phyloP scores from a whole-genome alignment of 176 grass and related monocot species.

The Lolium rigidum region DNA sequence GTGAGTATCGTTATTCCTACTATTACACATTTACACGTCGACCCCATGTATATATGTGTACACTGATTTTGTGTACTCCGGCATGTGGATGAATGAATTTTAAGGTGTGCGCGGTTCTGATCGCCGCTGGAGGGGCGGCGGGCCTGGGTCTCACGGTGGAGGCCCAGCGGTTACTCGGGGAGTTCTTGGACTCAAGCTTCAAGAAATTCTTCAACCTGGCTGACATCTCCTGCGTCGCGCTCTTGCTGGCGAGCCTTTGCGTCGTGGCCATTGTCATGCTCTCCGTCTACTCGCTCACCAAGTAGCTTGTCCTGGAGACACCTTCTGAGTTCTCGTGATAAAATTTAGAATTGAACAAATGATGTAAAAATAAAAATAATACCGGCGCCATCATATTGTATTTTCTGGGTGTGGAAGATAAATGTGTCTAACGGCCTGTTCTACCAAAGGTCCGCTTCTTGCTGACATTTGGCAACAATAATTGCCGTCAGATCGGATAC shows the following conservation, averaged over 20 bases:
- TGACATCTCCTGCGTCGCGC: conserved; percentile 11
- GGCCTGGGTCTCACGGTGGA: not conserved
- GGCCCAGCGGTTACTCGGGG: not conserved
- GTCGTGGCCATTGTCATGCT: conserved; percentile 20
- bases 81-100: not conserved
- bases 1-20: not conserved
- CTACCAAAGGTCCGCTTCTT: no score
- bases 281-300: conserved; percentile 24
- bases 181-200: not conserved
- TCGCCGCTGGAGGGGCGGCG: conserved; percentile 16
- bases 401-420: no score
- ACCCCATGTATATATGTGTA: no score
- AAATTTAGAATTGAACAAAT: no score
- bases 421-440: no score
- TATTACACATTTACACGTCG: no score
- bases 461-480: no score
- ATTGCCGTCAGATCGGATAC: no score
- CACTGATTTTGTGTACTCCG: not conserved
- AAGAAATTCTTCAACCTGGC: conserved; percentile 1
- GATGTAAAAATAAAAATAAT: no score
- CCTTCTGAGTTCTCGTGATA: no score
- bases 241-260: conserved; percentile 17
- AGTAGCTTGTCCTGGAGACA: not conserved
- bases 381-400: no score
- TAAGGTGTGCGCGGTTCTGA: not conserved